Evolutionary conservation across 2,329 filamentous ascomycete genomes (phyloP).

Genomic region (Thermoascus crustaceus): DNA sequence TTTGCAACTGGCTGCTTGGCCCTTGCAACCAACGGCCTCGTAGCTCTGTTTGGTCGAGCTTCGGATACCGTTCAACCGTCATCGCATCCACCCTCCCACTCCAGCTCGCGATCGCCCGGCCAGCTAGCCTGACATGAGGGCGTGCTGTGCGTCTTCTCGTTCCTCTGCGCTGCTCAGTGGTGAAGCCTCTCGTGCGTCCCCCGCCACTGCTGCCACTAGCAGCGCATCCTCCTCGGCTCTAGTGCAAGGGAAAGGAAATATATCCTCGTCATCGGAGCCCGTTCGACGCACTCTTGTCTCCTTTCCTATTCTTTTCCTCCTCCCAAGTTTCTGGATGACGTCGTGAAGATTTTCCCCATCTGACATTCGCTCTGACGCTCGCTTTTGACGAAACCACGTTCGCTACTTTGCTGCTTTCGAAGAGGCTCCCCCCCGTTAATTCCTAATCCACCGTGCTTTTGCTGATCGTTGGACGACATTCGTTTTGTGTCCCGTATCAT

Average conservation of each 20-base stretch:
- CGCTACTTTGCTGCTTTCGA: slow-evolving; percentile 25
- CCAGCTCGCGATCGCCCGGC: too few species aligned
- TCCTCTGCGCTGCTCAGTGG: too few species aligned
- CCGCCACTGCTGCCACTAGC: slow-evolving; percentile 2
- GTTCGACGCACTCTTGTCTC: slow-evolving; percentile 13
- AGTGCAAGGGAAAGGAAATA: slow-evolving; percentile 1
- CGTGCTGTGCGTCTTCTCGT: too few species aligned
- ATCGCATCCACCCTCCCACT: slow-evolving; percentile 1
- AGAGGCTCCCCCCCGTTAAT: slow-evolving; percentile 4
- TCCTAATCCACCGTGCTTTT: not conserved
- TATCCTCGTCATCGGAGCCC: slow-evolving; percentile 17
- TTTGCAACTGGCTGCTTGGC: slow-evolving; percentile 1
- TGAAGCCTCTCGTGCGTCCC: slow-evolving; percentile 1
- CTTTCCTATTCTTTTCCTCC: slow-evolving; percentile 6
- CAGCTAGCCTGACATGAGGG: too few species aligned
- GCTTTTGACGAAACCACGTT: slow-evolving; percentile 31
- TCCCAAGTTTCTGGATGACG: slow-evolving; percentile 17
- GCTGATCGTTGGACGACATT: not conserved
- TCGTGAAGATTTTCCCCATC: slow-evolving; percentile 23
- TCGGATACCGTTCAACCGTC: not conserved
- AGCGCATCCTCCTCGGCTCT: slow-evolving; percentile 2
- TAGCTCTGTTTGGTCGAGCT: not conserved
- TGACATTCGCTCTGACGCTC: slow-evolving; percentile 31
- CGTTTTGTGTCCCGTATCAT: too few species aligned
- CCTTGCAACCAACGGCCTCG: slow-evolving; percentile 1